Conservation (phyloP, 2,329 filamentous ascomycete genomes). For the Stachybotrys chlorohalonatus region DNA sequence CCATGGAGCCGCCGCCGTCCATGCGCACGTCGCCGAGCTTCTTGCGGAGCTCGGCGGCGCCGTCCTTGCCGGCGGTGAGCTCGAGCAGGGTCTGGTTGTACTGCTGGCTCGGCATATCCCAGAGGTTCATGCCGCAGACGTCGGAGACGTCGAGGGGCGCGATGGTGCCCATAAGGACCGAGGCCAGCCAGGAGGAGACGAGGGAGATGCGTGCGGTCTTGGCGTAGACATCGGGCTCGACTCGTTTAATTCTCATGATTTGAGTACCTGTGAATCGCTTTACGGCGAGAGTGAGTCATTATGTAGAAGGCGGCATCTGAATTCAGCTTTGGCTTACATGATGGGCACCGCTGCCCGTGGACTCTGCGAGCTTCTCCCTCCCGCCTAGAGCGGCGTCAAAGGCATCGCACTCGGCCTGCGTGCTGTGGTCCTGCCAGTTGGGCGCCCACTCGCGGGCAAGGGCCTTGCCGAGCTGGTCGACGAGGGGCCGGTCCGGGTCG, state of each 20-base stretch:
- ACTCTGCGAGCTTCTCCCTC: conserved; percentile 60
- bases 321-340: conserved; percentile 51
- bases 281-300: not conserved
- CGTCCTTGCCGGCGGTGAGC: conserved; percentile 57
- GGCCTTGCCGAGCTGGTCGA: conserved; percentile 62
- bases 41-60: conserved; percentile 52
- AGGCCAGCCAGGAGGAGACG: conserved; percentile 91
- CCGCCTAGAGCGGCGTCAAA: conserved; percentile 69
- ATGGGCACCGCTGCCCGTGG: conserved; percentile 87
- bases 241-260: conserved; percentile 78
- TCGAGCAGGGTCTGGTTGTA: conserved; percentile 71
- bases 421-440: conserved; percentile 98
- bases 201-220: conserved; percentile 80
- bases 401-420: conserved; percentile 79
- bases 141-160: conserved; percentile 91
- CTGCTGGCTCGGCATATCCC: conserved; percentile 68
- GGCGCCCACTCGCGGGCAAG: conserved; percentile 83
- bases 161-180: conserved; percentile 73
- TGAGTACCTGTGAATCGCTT: conserved; percentile 96
- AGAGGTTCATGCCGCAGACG: conserved; percentile 93
- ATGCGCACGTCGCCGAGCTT: conserved; percentile 75
- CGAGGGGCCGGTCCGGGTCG: conserved; percentile 50
- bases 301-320: no score
- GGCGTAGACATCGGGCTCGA: conserved; percentile 72
- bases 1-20: conserved; percentile 74